phyloP scores from a whole-genome alignment of 164 flowering plant genomes.

The Magnolia changhungtana region DNA sequence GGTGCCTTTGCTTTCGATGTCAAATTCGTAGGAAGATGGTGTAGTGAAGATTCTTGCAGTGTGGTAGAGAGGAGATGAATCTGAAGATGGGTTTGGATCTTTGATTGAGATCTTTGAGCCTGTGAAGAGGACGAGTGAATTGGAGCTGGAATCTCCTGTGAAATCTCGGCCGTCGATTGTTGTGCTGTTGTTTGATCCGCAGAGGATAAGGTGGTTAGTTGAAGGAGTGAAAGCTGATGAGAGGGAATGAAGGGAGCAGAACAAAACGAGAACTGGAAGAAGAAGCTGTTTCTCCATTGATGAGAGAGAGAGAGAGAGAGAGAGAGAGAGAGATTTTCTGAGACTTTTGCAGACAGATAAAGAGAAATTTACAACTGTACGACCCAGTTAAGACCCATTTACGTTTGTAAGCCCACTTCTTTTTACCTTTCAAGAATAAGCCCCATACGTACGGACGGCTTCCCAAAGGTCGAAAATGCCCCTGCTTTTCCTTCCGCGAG shows the following conservation, averaged over 20 bases:
- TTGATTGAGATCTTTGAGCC: background rate
- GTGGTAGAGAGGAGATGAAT: slow-evolving; percentile 8
- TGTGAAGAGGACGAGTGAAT: slow-evolving; percentile 10
- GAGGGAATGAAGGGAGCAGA: background rate
- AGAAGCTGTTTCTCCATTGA: background rate
- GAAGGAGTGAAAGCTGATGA: background rate
- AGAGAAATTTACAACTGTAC: no score
- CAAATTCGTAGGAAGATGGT: slow-evolving; percentile 6
- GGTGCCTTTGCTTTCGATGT: slow-evolving; percentile 3
- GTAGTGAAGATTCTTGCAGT: slow-evolving; percentile 5
- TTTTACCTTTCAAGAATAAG: no score
- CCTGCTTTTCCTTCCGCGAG: no score
- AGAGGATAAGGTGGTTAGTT: slow-evolving; percentile 1
- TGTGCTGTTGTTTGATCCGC: background rate
- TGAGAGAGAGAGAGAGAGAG: background rate
- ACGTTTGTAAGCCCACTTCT: no score
- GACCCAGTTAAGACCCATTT: no score
- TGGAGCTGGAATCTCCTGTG: background rate
- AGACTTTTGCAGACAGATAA: no score
- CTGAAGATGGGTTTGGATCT: slow-evolving; percentile 2
- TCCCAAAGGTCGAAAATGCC: no score
- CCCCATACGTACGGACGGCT: no score
- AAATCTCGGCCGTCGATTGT: background rate
- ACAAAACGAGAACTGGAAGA: background rate
- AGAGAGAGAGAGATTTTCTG: no score